Percentiles rank a stretch among this genome's conserved stretches.
Conservation (phyloP, 257 asterid species). For the Eustoma russellianum region DNA sequence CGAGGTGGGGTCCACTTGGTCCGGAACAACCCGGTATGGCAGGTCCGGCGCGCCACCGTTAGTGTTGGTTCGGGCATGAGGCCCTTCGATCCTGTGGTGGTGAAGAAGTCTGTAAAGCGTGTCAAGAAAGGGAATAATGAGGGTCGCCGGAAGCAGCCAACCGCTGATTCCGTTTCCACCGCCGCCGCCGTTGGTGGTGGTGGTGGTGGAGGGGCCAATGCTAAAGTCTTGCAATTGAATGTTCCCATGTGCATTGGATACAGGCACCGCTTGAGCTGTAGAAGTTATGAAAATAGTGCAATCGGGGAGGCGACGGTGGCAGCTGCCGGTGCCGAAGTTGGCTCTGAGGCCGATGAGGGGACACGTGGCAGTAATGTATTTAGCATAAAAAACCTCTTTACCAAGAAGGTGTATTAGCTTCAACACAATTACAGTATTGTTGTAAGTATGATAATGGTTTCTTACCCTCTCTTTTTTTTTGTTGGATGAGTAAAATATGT, state of each 20-base stretch:
- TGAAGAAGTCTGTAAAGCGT: slow-evolving; percentile 24
- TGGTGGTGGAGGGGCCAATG: slow-evolving; percentile 16
- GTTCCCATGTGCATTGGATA: slow-evolving; percentile 87
- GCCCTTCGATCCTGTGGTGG: slow-evolving; percentile 9
- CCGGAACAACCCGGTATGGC: slow-evolving; percentile 79
- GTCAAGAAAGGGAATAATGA: slow-evolving; percentile 23
- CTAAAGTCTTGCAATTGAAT: slow-evolving; percentile 45
- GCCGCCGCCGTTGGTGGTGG: slow-evolving; percentile 15
- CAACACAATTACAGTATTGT: no score
- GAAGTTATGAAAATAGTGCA: slow-evolving; percentile 37
- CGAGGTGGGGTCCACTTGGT: slow-evolving; percentile 77
- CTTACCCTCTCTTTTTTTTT: no score
- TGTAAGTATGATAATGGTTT: no score
- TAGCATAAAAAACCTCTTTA: slow-evolving; percentile 52
- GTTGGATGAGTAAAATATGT: no score
- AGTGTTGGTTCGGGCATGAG: slow-evolving; percentile 2
- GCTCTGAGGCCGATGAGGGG: slow-evolving; percentile 34
- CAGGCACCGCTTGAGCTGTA: slow-evolving; percentile 56
- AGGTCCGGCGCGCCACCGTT: slow-evolving; percentile 43
- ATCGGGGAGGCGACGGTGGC: slow-evolving; percentile 18
- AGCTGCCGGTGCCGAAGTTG: slow-evolving; percentile 7
- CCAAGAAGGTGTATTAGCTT: slow-evolving; percentile 68
- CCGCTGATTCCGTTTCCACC: no score
- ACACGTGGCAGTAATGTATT: slow-evolving; percentile 66
- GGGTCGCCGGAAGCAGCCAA: slow-evolving; percentile 32